These are phyloP conservation scores for Fusarium sp. DNA, from an alignment of 2,329 filamentous ascomycete species.

Conservation along the genomic window DNA sequence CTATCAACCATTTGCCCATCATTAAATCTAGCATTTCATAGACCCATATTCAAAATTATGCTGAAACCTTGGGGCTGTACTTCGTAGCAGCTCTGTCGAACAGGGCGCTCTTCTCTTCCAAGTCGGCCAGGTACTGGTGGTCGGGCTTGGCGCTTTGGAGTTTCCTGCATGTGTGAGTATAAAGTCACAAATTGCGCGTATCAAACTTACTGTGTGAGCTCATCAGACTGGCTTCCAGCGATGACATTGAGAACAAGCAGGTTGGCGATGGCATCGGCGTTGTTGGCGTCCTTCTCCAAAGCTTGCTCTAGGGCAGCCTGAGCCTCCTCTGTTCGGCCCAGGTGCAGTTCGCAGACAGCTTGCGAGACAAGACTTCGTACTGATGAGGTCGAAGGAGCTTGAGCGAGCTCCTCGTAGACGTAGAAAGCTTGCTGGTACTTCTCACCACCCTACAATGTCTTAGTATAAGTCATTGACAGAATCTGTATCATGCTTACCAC, in stretches of 20 bases:
- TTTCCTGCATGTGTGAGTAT: constrained; percentile 56
- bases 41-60: constrained; percentile 46
- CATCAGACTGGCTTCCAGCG: constrained; percentile 75
- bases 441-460: constrained; percentile 77
- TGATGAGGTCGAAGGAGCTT: constrained; percentile 83
- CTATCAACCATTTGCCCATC: constrained; percentile 47
- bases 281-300: constrained; percentile 75
- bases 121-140: constrained; percentile 77
- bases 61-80: constrained; percentile 84
- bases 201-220: constrained; percentile 69
- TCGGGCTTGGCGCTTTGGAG: constrained; percentile 70
- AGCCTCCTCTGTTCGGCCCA: constrained; percentile 88
- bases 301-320: constrained; percentile 87
- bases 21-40: constrained; percentile 47
- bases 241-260: constrained; percentile 82
- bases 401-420: constrained; percentile 95
- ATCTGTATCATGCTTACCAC: constrained; percentile 64
- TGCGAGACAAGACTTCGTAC: constrained; percentile 83
- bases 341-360: constrained; percentile 89
- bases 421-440: constrained; percentile 98
- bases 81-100: constrained; percentile 90
- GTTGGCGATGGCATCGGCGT: constrained; percentile 84
- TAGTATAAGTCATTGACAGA: constrained; percentile 33
- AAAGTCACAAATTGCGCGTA: background rate
- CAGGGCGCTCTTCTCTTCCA: constrained; percentile 85